phyloP scores from a whole-genome alignment of 345 rosid genomes.

The Trapa bicornis region DNA sequence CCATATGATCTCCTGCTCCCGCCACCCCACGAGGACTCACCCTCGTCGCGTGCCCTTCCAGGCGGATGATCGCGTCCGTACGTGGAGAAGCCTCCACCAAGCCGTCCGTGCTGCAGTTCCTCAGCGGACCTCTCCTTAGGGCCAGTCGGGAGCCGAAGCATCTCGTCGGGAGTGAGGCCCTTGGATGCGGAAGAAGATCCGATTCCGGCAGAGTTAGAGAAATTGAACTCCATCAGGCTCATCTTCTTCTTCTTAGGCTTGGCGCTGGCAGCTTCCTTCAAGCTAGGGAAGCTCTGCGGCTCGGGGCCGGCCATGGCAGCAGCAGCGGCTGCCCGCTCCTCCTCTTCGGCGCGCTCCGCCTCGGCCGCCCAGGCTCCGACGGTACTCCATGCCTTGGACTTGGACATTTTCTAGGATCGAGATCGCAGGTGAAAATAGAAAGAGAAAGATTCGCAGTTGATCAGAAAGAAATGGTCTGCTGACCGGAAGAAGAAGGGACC shows the following conservation, averaged over 20 bases:
- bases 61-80: conserved; percentile 42
- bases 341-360: conserved; percentile 69
- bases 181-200: conserved; percentile 10
- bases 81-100: conserved; percentile 70
- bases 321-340: conserved; percentile 30
- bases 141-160: conserved; percentile 78
- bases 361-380: conserved; percentile 97
- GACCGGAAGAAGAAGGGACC: not conserved
- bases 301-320: conserved; percentile 24
- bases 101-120: conserved; percentile 71
- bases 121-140: conserved; percentile 85
- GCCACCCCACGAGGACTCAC: conserved; percentile 45
- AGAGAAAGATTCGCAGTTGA: not conserved
- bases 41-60: conserved; percentile 30
- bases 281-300: conserved; percentile 65
- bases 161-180: conserved; percentile 68
- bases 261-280: conserved; percentile 48
- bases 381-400: conserved; percentile 57
- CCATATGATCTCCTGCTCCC: conserved; percentile 51
- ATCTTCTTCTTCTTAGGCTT: conserved; percentile 82
- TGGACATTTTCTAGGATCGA: conserved; percentile 30
- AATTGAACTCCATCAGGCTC: conserved; percentile 48
- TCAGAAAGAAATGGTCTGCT: conserved; percentile 7
- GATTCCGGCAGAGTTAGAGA: conserved; percentile 17
- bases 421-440: conserved; percentile 11